phyloP scores from a whole-genome alignment of 176 grass and related monocot genomes.

The Rhynchospora tenuis region DNA sequence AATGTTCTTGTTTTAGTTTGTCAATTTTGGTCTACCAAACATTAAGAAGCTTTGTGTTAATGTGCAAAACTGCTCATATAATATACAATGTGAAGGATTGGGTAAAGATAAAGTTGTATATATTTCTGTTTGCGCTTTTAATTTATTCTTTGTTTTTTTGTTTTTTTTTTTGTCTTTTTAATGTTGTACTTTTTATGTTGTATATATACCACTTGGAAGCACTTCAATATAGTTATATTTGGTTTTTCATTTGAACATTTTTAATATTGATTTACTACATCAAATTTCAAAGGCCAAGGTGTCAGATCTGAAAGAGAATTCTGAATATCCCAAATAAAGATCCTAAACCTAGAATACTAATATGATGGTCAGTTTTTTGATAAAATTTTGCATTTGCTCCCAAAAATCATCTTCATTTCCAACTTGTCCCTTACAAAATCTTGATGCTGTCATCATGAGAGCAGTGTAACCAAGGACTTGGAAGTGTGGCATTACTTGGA shows the following conservation, averaged over 20 bases:
- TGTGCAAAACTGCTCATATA: neutral
- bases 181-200: too few species aligned
- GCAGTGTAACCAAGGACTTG: neutral
- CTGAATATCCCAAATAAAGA: neutral
- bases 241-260: neutral
- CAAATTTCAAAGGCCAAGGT: neutral
- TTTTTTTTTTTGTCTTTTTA: too few species aligned
- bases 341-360: neutral
- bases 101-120: too few species aligned
- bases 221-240: neutral
- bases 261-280: neutral
- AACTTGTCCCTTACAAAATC: neutral
- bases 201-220: too few species aligned
- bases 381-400: neutral
- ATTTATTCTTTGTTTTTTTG: too few species aligned
- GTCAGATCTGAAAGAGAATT: neutral
- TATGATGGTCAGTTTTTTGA: neutral
- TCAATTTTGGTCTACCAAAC: too few species aligned
- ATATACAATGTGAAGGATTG: too few species aligned
- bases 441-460: neutral
- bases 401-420: neutral
- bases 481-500: neutral
- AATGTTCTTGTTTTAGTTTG: too few species aligned
- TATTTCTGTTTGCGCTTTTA: too few species aligned
- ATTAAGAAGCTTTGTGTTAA: neutral